phyloP scores from a whole-genome alignment of 371 early-diverging fungal genomes.

The Mucor sp. region DNA sequence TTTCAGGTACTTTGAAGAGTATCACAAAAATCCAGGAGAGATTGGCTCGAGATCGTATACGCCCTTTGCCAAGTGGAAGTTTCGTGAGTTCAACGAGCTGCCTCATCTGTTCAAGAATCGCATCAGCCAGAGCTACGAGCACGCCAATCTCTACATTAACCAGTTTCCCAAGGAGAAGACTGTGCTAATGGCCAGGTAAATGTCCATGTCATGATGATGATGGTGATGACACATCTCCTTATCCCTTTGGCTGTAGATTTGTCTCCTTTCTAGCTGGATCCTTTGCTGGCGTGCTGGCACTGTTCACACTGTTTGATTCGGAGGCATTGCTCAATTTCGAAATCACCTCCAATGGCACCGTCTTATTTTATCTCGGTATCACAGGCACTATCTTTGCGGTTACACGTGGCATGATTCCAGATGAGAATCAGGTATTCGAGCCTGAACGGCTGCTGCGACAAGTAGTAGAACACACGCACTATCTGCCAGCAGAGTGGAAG shows the following conservation, averaged over 20 bases:
- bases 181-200: slow-evolving; percentile 74
- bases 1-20: slow-evolving; percentile 94
- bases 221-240: neutral
- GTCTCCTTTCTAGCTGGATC: slow-evolving; percentile 90
- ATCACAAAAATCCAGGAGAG: slow-evolving; percentile 84
- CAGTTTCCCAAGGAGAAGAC: slow-evolving; percentile 90
- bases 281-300: slow-evolving; percentile 81
- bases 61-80: slow-evolving; percentile 87
- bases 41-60: slow-evolving; percentile 85
- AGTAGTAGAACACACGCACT: slow-evolving; percentile 88
- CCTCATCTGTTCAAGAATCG: slow-evolving; percentile 87
- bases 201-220: too few relatives aligned
- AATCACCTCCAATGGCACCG: slow-evolving; percentile 83
- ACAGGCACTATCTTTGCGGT: slow-evolving; percentile 87
- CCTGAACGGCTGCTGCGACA: slow-evolving; percentile 76
- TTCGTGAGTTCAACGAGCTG: slow-evolving; percentile 96
- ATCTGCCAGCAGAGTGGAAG: slow-evolving; percentile 88
- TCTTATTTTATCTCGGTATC: slow-evolving; percentile 89
- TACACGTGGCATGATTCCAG: slow-evolving; percentile 83
- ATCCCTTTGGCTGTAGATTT: slow-evolving; percentile 57
- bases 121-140: slow-evolving; percentile 68
- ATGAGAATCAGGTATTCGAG: slow-evolving; percentile 78
- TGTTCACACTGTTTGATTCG: slow-evolving; percentile 85
- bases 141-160: slow-evolving; percentile 81
- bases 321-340: slow-evolving; percentile 89